Base-by-base conservation (phyloP, 2,329 filamentous ascomycete species). In the Cladosporium sp. region DNA sequence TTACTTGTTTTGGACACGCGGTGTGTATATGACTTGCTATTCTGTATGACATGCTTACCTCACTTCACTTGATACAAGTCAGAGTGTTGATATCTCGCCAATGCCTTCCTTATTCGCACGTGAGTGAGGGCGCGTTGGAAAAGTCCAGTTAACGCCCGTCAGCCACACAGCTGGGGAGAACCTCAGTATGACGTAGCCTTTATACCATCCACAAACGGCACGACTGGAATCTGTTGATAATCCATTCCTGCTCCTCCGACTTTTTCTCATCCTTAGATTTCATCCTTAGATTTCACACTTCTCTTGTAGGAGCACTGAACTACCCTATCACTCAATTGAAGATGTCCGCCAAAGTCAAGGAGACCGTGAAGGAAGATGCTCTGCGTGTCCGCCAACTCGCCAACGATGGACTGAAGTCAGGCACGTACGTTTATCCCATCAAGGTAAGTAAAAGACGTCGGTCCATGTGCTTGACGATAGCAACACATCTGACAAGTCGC, bases 391-490 rank as follows among this genome's bases (percentile, higher is more conserved):
- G 75, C 57, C 69, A 69, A 13, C 73, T 90, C 32, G 76, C 88
- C 36, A 70, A 77, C 35, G 82, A 88, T 61, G 87, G 88, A 27
- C 80, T 83, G 45, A 81, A 77, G 59, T 95, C 89, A 56, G 81
- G 83, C 43, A 82, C 90, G 19, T 95, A 93, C 65, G 69, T 94
- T 55, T 96, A 95, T 69, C 92, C 92, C 20, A 77, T 96, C 69
- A 90, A 80, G 67, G 80, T 78, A 66, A 51, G 61, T 35, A 36
- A 3, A 38, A 11, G 22, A 41, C 7, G 18, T 27, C 22, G n/a
- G 15, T 42, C 33, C n/a, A 30, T 25, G 3, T 20, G 7, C 18
- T 12, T 8, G 6, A 20, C 29, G 15, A 29, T 8, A 35, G 27
- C 39, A 27, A 52, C 42, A n/a, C 5, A 11, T 27, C 18, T 54